A percentile compares a stretch with the other conserved stretches of the same genome.
Conservation (phyloP, 495 filamentous ascomycete species). For the Xylaria acuta region DNA sequence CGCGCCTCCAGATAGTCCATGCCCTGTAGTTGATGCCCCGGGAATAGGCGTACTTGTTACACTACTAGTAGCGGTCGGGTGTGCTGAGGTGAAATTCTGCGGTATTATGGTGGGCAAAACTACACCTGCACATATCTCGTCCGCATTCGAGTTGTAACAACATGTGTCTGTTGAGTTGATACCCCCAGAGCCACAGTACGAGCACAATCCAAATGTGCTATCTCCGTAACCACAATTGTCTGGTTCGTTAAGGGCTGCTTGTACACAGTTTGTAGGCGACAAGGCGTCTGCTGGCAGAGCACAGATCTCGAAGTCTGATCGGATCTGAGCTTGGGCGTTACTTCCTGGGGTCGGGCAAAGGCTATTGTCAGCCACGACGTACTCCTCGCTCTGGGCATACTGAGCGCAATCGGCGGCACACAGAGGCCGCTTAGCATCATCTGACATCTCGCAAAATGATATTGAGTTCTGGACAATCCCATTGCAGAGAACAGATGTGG, state of each 20-base stretch:
- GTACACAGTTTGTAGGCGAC: slow-evolving; percentile 71
- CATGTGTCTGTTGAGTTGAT: slow-evolving; percentile 94
- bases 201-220: slow-evolving; percentile 85
- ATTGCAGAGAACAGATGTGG: slow-evolving; percentile 92
- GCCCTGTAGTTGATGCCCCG: slow-evolving; percentile 30
- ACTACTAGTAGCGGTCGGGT: slow-evolving; percentile 51
- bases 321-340: slow-evolving; percentile 76
- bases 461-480: slow-evolving; percentile 92
- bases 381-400: slow-evolving; percentile 85
- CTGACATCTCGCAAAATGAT: slow-evolving; percentile 68
- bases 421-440: slow-evolving; percentile 70
- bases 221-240: slow-evolving; percentile 84
- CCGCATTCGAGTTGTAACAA: slow-evolving; percentile 80
- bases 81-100: slow-evolving; percentile 67
- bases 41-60: slow-evolving; percentile 51
- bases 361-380: slow-evolving; percentile 74
- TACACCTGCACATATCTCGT: slow-evolving; percentile 72
- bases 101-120: slow-evolving; percentile 76
- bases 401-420: slow-evolving; percentile 91
- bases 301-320: slow-evolving; percentile 92
- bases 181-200: slow-evolving; percentile 81
- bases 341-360: slow-evolving; percentile 70
- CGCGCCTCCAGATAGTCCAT: slow-evolving; percentile 75
- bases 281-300: slow-evolving; percentile 80
- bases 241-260: slow-evolving; percentile 79